Conservation (phyloP, 1,284 basidiomycete genomes). For the Boletus subluridellus region DNA sequence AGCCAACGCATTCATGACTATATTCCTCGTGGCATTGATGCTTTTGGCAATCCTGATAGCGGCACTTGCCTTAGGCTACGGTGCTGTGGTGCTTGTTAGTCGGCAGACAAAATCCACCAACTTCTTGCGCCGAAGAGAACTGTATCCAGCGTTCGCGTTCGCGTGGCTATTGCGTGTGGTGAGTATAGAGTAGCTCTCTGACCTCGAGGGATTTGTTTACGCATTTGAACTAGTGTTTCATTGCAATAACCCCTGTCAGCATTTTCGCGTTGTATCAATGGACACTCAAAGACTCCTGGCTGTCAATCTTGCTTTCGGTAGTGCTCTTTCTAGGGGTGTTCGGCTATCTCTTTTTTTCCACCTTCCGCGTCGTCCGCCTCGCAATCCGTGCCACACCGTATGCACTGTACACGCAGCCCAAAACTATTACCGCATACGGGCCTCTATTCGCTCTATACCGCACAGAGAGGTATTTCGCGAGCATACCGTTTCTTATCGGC, state of each 20-base stretch:
- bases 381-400: conserved; percentile 39
- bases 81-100: conserved; percentile 37
- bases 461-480: conserved; percentile 53
- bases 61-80: conserved; percentile 53
- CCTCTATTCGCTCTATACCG: conserved; percentile 60
- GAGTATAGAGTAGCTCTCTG: conserved; percentile 25
- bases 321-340: conserved; percentile 60
- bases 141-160: conserved; percentile 48
- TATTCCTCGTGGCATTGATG: conserved; percentile 70
- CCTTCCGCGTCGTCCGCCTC: conserved; percentile 45
- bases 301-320: conserved; percentile 67
- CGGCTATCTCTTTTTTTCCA: conserved; percentile 43
- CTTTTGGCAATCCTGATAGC: conserved; percentile 54
- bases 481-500: conserved; percentile 53
- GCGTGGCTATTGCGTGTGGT: conserved; percentile 63
- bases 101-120: conserved; percentile 24
- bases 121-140: conserved; percentile 34
- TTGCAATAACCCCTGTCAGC: conserved; percentile 64
- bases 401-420: conserved; percentile 38
- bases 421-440: conserved; percentile 39
- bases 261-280: conserved; percentile 86
- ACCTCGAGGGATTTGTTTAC: conserved; percentile 4
- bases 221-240: conserved; percentile 47
- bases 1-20: conserved; percentile 81
- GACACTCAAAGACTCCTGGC: conserved; percentile 82